Base-by-base conservation (phyloP, 2,329 filamentous ascomycete genomes). In the Talaromyces sp. region DNA sequence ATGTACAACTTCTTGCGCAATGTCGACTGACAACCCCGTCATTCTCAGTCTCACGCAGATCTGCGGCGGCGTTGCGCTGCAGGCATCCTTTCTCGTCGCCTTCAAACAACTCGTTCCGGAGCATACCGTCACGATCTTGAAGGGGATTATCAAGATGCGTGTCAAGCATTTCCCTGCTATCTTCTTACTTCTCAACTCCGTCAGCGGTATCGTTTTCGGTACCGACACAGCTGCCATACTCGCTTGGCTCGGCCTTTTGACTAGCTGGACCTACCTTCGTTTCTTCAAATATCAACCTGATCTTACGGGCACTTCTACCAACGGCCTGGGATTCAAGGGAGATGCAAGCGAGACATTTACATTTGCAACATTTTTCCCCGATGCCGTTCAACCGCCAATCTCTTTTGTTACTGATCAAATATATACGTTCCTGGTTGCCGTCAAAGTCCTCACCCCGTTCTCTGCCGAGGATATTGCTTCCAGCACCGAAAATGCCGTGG, bases 61-160 rank as follows among this genome's bases (percentile, higher is more conserved):
- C 69, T 89, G 89, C 65, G 94, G 94, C 65, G 92, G 91, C 57
- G 87, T 96, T 63, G 86, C 92, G 15, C 80, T 97, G 59, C 93
- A 97, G 74, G 91, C 94, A 48, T 87, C 89, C 61, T 97, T 97
- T 78, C 88, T 99, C 61, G 90, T 97, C 67, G 90, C 93, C 56
- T 96, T 97, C 77, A 97, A 96, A 77, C 94, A 99, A 75, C 89
- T 99, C 52, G 89, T 97, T 36, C 94, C 94, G 21, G 92, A 96
- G 62, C 94, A 99, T 74, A 99, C 94, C 10, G 93, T 97, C 55
- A 94, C 93, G 4, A 84, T 99, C 59, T 93, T 96, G 78, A 88
- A 89, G 63, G 91, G 91, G 63, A 78, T 96, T 61, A 73, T 97
- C 60, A 96, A 94, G 60, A 85, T 97, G 73, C 89, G 93, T 65